Percentiles rank a stretch among this genome's conserved stretches.
These are phyloP conservation scores for Eucalyptus regnans DNA, from an alignment of 345 rosid species.

Conservation along the genomic window DNA sequence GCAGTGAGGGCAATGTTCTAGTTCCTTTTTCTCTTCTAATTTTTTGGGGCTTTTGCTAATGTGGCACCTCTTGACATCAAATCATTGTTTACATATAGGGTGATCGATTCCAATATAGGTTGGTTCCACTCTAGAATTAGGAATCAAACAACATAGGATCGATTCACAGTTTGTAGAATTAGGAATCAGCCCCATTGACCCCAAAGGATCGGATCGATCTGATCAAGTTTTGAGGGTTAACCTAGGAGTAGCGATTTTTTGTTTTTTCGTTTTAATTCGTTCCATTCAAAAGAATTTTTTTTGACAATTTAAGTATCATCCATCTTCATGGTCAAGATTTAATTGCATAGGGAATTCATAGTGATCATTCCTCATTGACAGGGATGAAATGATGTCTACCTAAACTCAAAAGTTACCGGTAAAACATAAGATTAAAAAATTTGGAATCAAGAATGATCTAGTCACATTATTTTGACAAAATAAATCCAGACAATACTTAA, in stretches of 20 bases:
- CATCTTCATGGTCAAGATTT: constrained; percentile 72
- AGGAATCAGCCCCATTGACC: neutral
- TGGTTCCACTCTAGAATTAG: neutral
- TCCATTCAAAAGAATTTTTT: neutral
- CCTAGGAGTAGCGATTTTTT: neutral
- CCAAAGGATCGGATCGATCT: accelerated
- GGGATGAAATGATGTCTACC: neutral
- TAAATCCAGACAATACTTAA: neutral
- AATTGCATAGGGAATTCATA: constrained; percentile 82
- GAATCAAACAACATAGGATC: neutral
- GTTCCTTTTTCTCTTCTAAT: neutral
- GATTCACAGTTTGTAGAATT: accelerated
- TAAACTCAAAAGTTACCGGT: neutral
- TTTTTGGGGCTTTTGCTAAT: neutral
- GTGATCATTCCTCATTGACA: neutral
- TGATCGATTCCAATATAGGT: neutral
- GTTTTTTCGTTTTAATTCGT: too few relatives aligned
- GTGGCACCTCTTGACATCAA: too few relatives aligned
- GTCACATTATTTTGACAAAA: neutral
- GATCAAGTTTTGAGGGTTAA: too few relatives aligned
- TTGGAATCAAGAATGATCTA: neutral
- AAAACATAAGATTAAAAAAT: neutral
- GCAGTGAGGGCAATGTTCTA: neutral
- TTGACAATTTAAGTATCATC: constrained; percentile 35
- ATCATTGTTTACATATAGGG: neutral